These are phyloP conservation scores for Pythium coloratum DNA, from an alignment of 352 stramenopile genomes.

Conservation along the genomic window DNA sequence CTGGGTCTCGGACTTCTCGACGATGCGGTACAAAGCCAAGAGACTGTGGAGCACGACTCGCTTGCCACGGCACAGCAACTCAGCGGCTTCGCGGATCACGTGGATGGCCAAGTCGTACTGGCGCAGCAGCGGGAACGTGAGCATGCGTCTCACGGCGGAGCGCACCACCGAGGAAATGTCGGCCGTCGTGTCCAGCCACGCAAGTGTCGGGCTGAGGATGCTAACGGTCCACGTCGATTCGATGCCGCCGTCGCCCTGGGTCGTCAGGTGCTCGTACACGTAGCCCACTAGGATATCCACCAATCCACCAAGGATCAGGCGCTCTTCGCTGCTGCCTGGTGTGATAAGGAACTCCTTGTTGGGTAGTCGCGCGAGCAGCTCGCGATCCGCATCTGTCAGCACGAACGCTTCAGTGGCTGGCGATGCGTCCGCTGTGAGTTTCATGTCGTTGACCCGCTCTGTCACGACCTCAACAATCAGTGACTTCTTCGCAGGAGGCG, in stretches of 20 bases:
- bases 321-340: conserved; percentile 54
- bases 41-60: conserved; percentile 89
- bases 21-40: conserved; percentile 89
- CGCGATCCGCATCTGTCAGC: conserved; percentile 65
- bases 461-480: conserved; percentile 44
- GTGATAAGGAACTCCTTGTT: conserved; percentile 82
- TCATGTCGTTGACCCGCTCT: conserved; percentile 9
- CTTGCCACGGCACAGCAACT: conserved; percentile 87
- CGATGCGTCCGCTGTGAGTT: neutral
- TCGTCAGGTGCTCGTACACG: conserved; percentile 95
- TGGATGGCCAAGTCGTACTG: conserved; percentile 87
- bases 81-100: conserved; percentile 80
- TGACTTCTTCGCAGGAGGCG: conserved; percentile 12
- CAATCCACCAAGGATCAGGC: conserved; percentile 77
- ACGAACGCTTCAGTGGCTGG: neutral
- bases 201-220: conserved; percentile 93
- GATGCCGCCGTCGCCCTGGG: conserved; percentile 93
- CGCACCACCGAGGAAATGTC: conserved; percentile 68
- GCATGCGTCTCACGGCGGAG: conserved; percentile 82
- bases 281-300: conserved; percentile 95
- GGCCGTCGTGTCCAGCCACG: conserved; percentile 90
- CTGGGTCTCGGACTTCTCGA: conserved; percentile 95
- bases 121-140: conserved; percentile 96
- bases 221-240: conserved; percentile 97
- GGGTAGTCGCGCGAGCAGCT: conserved; percentile 70